Evolutionary conservation across 2,329 filamentous ascomycete species (phyloP).

Genomic region (Nothopassalora personata): DNA sequence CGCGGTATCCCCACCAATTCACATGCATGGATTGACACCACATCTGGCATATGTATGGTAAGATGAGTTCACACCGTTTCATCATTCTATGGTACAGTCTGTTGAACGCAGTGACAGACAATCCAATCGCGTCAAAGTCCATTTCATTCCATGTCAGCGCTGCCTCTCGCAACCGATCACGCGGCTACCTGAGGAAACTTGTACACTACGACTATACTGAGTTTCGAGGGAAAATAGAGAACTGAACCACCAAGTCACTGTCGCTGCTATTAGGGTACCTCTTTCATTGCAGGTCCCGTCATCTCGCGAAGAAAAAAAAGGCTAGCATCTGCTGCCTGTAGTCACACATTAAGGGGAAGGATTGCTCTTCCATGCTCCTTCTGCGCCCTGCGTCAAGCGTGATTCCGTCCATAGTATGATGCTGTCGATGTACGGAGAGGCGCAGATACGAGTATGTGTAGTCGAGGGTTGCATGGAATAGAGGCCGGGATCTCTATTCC

Average conservation of each 20-base stretch:
- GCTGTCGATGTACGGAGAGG: slow-evolving; percentile 1
- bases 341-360: background rate
- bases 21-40: background rate
- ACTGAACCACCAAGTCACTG: background rate
- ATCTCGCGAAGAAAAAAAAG: background rate
- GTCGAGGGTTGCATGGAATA: background rate
- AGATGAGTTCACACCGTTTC: background rate
- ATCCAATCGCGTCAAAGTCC: background rate
- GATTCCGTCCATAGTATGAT: slow-evolving; percentile 1
- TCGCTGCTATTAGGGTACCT: slow-evolving; percentile 1
- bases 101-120: background rate
- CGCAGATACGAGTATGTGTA: background rate
- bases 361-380: slow-evolving; percentile 4
- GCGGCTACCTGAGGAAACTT: background rate
- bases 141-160: background rate
- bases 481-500: background rate
- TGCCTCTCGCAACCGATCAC: background rate
- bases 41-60: background rate
- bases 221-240: background rate
- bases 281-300: background rate
- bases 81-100: background rate
- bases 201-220: slow-evolving; percentile 5
- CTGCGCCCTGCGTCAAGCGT: background rate
- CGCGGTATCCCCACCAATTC: background rate
- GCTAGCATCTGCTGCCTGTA: background rate